Evolutionary conservation across 2,329 filamentous ascomycete species (phyloP).

Genomic region (Penicillium corylophilum): DNA sequence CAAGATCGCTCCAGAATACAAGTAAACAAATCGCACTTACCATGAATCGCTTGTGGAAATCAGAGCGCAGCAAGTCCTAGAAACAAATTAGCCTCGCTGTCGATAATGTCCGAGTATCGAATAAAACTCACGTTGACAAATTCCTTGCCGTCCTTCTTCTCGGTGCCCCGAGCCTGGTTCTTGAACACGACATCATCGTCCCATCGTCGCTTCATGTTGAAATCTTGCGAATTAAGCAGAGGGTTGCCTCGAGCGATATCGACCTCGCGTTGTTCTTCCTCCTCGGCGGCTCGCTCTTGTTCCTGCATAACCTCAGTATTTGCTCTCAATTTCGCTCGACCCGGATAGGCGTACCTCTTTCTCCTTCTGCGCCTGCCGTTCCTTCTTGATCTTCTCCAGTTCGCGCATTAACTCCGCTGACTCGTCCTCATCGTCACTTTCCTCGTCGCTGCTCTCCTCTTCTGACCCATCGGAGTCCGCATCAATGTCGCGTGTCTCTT

Average conservation of each 20-base stretch:
- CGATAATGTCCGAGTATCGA: background rate
- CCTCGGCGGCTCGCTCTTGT: conserved; percentile 72
- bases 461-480: conserved; percentile 69
- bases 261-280: conserved; percentile 78
- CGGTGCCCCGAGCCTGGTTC: conserved; percentile 93
- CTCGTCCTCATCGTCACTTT: conserved; percentile 73
- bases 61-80: conserved; percentile 82
- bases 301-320: conserved; percentile 53
- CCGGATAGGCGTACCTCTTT: conserved; percentile 55
- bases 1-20: background rate
- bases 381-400: conserved; percentile 87
- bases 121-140: conserved; percentile 79
- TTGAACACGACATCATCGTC: conserved; percentile 99
- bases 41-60: conserved; percentile 99
- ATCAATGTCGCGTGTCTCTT: conserved; percentile 85
- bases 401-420: conserved; percentile 88
- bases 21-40: conserved; percentile 34
- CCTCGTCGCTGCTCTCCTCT: conserved; percentile 60
- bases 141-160: conserved; percentile 88
- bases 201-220: conserved; percentile 83
- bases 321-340: background rate
- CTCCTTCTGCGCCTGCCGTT: conserved; percentile 77
- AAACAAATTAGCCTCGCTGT: conserved; percentile 14
- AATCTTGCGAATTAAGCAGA: conserved; percentile 81
- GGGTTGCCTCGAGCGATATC: conserved; percentile 94